These are phyloP conservation scores for Marasmius sp. DNA, from an alignment of 1,284 basidiomycete genomes.

Conservation along the genomic window DNA sequence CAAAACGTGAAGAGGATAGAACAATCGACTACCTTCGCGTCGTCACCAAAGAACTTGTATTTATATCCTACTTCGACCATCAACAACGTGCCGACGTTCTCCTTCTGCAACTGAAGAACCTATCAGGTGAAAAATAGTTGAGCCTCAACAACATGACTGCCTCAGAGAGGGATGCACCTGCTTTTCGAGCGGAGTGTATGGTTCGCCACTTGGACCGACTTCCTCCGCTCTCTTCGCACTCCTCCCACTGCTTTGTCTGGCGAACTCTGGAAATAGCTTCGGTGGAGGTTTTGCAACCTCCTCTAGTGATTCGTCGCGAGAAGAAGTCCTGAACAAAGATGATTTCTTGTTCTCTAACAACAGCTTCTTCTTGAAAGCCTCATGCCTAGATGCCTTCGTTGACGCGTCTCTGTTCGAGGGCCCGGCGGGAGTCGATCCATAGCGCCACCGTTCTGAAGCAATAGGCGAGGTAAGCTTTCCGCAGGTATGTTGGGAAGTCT, in stretches of 20 bases:
- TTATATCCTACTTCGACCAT: slow-evolving; percentile 91
- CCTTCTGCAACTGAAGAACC: slow-evolving; percentile 71
- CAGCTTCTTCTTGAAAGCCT: slow-evolving; percentile 57
- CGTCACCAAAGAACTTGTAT: slow-evolving; percentile 87
- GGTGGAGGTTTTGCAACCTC: slow-evolving; percentile 28
- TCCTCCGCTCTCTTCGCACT: slow-evolving; percentile 44
- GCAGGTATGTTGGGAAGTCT: background rate
- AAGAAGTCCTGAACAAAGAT: slow-evolving; percentile 19
- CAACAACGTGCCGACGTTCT: slow-evolving; percentile 75
- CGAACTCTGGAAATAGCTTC: slow-evolving; percentile 33
- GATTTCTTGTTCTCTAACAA: slow-evolving; percentile 42
- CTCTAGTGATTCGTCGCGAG: slow-evolving; percentile 20
- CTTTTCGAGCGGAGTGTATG: slow-evolving; percentile 83
- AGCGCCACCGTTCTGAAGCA: slow-evolving; percentile 35
- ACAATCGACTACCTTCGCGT: slow-evolving; percentile 63
- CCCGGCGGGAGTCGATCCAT: slow-evolving; percentile 19
- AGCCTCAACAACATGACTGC: background rate
- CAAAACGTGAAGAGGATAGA: slow-evolving; percentile 1
- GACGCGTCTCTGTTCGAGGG: slow-evolving; percentile 24
- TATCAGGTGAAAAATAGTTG: slow-evolving; percentile 22
- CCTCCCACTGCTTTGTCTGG: slow-evolving; percentile 31
- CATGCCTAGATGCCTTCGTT: slow-evolving; percentile 34
- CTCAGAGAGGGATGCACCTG: slow-evolving; percentile 49
- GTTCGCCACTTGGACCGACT: slow-evolving; percentile 74
- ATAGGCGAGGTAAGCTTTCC: slow-evolving; percentile 7